Conservation (phyloP, 2,329 filamentous ascomycete genomes). For the Paecilomyces dactylethromorphus region DNA sequence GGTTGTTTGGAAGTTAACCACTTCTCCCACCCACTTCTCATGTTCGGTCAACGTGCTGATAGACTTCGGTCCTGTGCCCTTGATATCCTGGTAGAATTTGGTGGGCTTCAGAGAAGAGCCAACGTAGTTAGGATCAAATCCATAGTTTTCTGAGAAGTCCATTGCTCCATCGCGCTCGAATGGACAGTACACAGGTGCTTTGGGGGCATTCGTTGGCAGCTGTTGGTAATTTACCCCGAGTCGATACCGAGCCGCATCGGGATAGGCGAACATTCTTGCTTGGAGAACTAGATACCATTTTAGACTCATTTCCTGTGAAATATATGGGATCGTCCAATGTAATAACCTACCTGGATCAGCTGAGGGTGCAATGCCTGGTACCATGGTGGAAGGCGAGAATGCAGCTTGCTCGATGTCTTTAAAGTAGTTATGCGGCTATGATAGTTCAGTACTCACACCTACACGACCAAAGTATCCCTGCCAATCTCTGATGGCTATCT, state of each 20-base stretch:
- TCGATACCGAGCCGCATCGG: conserved; percentile 43
- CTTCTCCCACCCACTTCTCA: conserved; percentile 22
- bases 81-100: conserved; percentile 1
- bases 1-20: conserved; percentile 12
- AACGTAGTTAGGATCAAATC: conserved; percentile 52
- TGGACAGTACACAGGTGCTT: conserved; percentile 43
- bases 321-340: background rate
- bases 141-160: conserved; percentile 47
- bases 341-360: conserved; percentile 48
- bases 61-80: conserved; percentile 14
- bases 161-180: conserved; percentile 39
- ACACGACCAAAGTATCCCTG: background rate
- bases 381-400: conserved; percentile 59
- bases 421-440: conserved; percentile 53
- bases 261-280: conserved; percentile 55
- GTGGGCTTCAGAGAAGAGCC: conserved; percentile 18
- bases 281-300: conserved; percentile 45
- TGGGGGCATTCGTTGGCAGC: conserved; percentile 32
- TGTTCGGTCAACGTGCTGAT: conserved; percentile 15
- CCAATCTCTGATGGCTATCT: no score
- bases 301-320: conserved; percentile 3
- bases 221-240: conserved; percentile 36
- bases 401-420: conserved; percentile 61
- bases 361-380: conserved; percentile 57
- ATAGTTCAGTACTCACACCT: background rate